Conservation (phyloP, 805 yeast genomes). For the Suhomyces prunicola region DNA sequence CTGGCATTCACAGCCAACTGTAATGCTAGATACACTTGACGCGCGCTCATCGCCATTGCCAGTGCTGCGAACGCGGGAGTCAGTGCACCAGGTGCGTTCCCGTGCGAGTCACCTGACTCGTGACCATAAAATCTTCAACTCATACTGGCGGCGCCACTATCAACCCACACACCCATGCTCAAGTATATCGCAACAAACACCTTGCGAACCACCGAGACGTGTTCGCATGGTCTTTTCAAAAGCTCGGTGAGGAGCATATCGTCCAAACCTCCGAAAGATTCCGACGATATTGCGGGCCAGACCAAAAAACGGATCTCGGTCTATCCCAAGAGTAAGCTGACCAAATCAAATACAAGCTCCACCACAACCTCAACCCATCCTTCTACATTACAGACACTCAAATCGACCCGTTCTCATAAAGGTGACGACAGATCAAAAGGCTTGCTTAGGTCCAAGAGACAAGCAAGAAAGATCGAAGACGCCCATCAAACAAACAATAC, state of each 20-base stretch:
- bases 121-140: background rate
- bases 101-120: background rate
- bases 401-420: background rate
- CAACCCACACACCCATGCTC: background rate
- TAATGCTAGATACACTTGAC: background rate
- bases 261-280: conserved; percentile 14
- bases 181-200: background rate
- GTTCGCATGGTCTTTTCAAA: background rate
- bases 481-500: background rate
- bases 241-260: conserved; percentile 7
- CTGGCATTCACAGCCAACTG: too few relatives aligned
- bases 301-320: conserved; percentile 2
- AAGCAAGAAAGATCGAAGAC: conserved; percentile 4
- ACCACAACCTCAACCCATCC: background rate
- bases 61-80: background rate
- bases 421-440: background rate
- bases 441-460: background rate
- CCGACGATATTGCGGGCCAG: conserved; percentile 1
- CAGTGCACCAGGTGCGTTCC: background rate
- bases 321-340: conserved; percentile 1
- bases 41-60: background rate
- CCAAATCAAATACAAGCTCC: conserved; percentile 6
- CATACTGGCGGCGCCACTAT: background rate
- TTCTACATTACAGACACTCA: background rate
- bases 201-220: background rate